Evolutionary conservation across 495 filamentous ascomycete genomes (phyloP).

Genomic region (Ramalina peruviana): DNA sequence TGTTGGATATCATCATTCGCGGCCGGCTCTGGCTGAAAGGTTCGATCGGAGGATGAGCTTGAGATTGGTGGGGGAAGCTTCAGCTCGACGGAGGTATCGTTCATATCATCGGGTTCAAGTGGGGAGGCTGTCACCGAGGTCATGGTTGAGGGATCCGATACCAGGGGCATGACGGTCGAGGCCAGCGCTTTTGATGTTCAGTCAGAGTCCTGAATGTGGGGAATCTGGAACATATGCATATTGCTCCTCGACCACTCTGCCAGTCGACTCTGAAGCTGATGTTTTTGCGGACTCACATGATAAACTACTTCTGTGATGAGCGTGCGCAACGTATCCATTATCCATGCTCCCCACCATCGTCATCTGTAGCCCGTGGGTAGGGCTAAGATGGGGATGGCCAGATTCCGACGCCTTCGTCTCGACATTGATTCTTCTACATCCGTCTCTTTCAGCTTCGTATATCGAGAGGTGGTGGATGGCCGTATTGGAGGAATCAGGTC

Average conservation of each 20-base stretch:
- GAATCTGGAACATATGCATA: background rate
- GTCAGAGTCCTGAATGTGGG: background rate
- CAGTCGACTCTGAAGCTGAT: background rate
- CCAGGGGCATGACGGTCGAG: slow-evolving; percentile 15
- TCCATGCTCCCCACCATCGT: slow-evolving; percentile 16
- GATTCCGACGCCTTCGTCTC: slow-evolving; percentile 9
- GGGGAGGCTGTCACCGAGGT: slow-evolving; percentile 13
- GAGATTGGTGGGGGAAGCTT: slow-evolving; percentile 13
- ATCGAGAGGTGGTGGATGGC: background rate
- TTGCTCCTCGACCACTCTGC: too few species aligned
- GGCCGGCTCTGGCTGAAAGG: too few species aligned
- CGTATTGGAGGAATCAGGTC: background rate
- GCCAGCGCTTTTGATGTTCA: slow-evolving; percentile 14
- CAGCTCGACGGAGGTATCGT: slow-evolving; percentile 11
- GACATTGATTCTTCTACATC: slow-evolving; percentile 14
- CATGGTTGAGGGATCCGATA: slow-evolving; percentile 13
- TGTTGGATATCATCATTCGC: background rate
- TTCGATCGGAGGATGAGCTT: slow-evolving; percentile 2
- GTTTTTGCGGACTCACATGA: slow-evolving; percentile 12
- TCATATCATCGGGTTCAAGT: slow-evolving; percentile 5
- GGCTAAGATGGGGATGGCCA: slow-evolving; percentile 6
- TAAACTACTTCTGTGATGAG: slow-evolving; percentile 10
- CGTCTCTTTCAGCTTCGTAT: background rate
- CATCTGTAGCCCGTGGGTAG: slow-evolving; percentile 5
- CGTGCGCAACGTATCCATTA: slow-evolving; percentile 13